Base-by-base conservation (phyloP, 2,329 filamentous ascomycete species). In the Dactylellina drechsleri region DNA sequence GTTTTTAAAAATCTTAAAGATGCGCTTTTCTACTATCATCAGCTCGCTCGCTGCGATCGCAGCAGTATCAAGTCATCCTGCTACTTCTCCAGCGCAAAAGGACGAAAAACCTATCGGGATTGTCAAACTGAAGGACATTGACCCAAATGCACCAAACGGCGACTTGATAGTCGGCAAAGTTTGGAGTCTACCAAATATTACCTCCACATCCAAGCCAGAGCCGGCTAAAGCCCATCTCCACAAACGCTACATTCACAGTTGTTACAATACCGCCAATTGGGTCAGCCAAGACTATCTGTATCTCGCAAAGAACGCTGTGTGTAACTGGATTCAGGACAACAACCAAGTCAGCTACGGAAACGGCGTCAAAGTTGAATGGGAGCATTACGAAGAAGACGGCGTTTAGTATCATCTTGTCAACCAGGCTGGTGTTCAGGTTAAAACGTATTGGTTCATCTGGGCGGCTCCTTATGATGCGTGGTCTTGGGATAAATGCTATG, bases 71-170 rank as follows among this genome's bases (percentile, higher is more conserved):
- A 28, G 58, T 18, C 43, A 52, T 40, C 58, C 58, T 3, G 26
- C 58, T 8, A 6, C 58, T 7, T 43, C 23, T 16, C 58, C 58
- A 20, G 58, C 20, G 12, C 6, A 18, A 8, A 8, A 1, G 20
- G 45, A 13, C 2, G 28, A 36, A 52, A 12, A 20, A 6, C 15
- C 20, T 26, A 23, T 23, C 23, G 18, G 5, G 15, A 15, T 62
- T 41, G 52, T 62, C 18, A 23, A 40, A 16, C 40, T 62, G 23
- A 62, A 62, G 16, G 58, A 62, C 40, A 52, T 62, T 15, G 58
- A 62, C 26, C 58, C 58, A 4, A 62, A 40, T 10, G 58, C 58
- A 50, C 58, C 58, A 62, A 52, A 62, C 26, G 58, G 58, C 15
- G 58, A 62, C 10, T 28, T 62, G n/a, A 28, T 62, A 31, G 36